Percentiles rank a stretch among this genome's conserved stretches.
phyloP scores from a whole-genome alignment of 179 eudicot species.

The Amaranthus tricolor region DNA sequence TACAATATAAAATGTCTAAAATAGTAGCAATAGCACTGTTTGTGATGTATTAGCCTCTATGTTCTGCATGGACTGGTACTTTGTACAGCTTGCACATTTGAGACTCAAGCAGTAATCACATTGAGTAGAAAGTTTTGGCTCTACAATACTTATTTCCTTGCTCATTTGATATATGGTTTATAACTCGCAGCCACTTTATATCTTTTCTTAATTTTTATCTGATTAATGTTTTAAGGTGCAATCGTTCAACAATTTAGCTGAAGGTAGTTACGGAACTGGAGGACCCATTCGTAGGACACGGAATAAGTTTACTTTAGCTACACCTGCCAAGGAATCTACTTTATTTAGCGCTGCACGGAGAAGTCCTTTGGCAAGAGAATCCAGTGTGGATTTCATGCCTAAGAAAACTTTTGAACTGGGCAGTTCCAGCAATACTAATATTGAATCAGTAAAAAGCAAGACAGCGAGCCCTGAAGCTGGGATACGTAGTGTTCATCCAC shows the following conservation, averaged over 20 bases:
- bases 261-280: conserved; percentile 54
- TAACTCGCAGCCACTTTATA: not conserved
- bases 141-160: no score
- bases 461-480: conserved; percentile 34
- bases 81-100: not conserved
- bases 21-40: not conserved
- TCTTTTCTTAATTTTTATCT: not conserved
- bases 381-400: conserved; percentile 37
- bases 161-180: no score
- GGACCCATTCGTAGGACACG: conserved; percentile 75
- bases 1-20: not conserved
- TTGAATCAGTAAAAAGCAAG: conserved; percentile 25
- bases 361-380: conserved; percentile 29
- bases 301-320: conserved; percentile 51
- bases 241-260: conserved; percentile 31
- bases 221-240: conserved; percentile 27
- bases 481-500: conserved; percentile 39
- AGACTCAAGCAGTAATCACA: not conserved
- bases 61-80: not conserved
- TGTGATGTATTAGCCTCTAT: conserved; percentile 1
- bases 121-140: not conserved
- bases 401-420: conserved; percentile 40
- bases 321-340: conserved; percentile 49
- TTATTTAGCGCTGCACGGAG: conserved; percentile 35
- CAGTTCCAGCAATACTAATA: conserved; percentile 30